These are phyloP conservation scores for Omphalotus guepiniiformis DNA, from an alignment of 768 basidiomycete genomes.

Conservation along the genomic window DNA sequence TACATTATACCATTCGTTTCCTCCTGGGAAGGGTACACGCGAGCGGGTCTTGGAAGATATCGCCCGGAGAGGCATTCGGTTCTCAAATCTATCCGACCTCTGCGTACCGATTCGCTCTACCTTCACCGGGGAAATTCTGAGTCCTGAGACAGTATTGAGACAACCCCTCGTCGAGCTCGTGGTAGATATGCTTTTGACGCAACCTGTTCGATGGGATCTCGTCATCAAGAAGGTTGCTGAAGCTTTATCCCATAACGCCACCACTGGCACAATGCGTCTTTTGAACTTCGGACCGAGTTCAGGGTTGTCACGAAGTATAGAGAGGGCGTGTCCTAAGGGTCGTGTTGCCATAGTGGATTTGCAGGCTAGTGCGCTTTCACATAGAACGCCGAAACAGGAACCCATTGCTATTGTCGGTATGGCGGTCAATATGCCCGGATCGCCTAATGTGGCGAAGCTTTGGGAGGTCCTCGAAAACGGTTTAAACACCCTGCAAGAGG, in stretches of 20 bases:
- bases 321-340: constrained; percentile 20
- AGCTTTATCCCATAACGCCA: constrained; percentile 6
- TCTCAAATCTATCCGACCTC: constrained; percentile 47
- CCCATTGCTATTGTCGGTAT: constrained; percentile 72
- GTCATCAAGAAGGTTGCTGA: constrained; percentile 28
- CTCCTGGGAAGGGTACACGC: constrained; percentile 28
- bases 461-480: constrained; percentile 61
- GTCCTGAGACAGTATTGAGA: constrained; percentile 14
- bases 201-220: constrained; percentile 51
- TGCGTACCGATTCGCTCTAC: constrained; percentile 45
- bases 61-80: constrained; percentile 37
- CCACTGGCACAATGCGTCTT: constrained; percentile 32
- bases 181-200: constrained; percentile 44
- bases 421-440: constrained; percentile 60
- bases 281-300: constrained; percentile 49
- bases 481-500: constrained; percentile 53
- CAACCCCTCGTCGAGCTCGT: constrained; percentile 37
- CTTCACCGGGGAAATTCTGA: constrained; percentile 34
- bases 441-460: constrained; percentile 39
- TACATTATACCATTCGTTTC: constrained; percentile 49
- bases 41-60: constrained; percentile 42
- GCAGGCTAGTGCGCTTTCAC: neutral
- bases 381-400: constrained; percentile 29
- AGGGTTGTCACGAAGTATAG: constrained; percentile 33
- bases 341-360: constrained; percentile 3